phyloP scores from a whole-genome alignment of 768 basidiomycete species.

The Rhizopogon sp. region DNA sequence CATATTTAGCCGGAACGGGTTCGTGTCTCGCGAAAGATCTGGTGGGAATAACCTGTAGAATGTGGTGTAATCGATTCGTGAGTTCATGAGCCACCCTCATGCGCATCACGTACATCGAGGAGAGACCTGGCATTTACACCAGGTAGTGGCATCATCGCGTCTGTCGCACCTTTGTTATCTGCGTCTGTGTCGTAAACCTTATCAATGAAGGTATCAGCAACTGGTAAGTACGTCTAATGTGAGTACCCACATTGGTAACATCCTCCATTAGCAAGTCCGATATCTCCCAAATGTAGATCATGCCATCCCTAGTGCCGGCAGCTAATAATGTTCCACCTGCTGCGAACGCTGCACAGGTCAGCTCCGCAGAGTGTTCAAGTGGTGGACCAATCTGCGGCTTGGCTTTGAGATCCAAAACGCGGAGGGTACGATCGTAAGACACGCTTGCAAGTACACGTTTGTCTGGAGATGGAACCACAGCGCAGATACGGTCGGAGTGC shows the following conservation, averaged over 20 bases:
- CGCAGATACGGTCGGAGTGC: not conserved
- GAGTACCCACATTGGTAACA: not conserved
- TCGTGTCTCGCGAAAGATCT: no score
- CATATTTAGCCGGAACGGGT: no score
- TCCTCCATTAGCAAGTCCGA: not conserved
- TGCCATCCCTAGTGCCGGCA: not conserved
- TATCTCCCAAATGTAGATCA: not conserved
- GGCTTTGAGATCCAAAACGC: constrained; percentile 5
- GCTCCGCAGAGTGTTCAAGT: not conserved
- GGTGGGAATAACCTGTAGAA: no score
- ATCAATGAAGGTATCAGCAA: not conserved
- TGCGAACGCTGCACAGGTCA: not conserved
- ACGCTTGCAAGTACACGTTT: constrained; percentile 10
- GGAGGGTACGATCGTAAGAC: constrained; percentile 6
- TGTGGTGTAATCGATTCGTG: no score
- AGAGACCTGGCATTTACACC: not conserved
- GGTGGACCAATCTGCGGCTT: constrained; percentile 4
- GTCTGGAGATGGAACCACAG: constrained; percentile 1
- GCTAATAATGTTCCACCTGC: not conserved
- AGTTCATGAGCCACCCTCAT: not conserved
- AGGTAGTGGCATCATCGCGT: no score
- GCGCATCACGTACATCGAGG: not conserved
- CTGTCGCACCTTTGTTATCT: no score
- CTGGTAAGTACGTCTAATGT: not conserved
- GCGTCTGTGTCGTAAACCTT: not conserved